Evolutionary conservation across 225 moss, liverwort and hornwort genomes (phyloP), one percentile per base, ranked within the genome.

Genomic region (Physcomitrellopsis africana): DNA sequence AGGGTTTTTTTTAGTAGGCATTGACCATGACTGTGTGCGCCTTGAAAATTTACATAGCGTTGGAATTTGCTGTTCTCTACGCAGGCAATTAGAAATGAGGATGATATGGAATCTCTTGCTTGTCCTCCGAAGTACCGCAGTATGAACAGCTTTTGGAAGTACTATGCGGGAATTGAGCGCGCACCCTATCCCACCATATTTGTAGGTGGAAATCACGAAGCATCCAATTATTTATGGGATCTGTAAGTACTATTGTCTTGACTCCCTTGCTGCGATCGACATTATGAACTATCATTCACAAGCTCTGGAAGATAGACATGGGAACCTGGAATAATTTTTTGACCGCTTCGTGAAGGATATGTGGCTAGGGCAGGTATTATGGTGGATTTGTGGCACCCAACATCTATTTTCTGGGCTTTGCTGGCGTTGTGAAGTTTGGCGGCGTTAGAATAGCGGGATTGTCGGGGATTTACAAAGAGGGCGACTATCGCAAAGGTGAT

Each of bases 121-220:
- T 94, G 93, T 56, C 97, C 94, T 10, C 69, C 77, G 11, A 99
- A 90, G 76, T 99, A 75, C 55, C 92, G 97, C 17, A 79, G 74
- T 27, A 92, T 99, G 76, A 90, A 90, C 79, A 99, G 90, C 82
- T 99, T 94, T 78, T 99, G 94, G 97, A 99, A 94, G 80, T 99
- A 99, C 80, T 99, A 99, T 47, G 82, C 93, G 2, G 94, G 94
- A 72, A 79, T 61, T 42, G 90, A 94, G 84, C 80, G 64, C 11
- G 97, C 94, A 77, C 93, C 97, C 0, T 93, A 87, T 72, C 97
- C 97, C 78, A 99, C 97, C 52, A 77, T 99, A 41, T 99, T 99
- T 51, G 86, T 99, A 46, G 97, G 97, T 63, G 97, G 97, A 79
- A 99, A 99, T 55, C 97, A 99, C 64, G 94, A 99, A 80, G 97